Evolutionary conservation across 306 rosid species (phyloP).

Genomic region (Rosa chinensis): DNA sequence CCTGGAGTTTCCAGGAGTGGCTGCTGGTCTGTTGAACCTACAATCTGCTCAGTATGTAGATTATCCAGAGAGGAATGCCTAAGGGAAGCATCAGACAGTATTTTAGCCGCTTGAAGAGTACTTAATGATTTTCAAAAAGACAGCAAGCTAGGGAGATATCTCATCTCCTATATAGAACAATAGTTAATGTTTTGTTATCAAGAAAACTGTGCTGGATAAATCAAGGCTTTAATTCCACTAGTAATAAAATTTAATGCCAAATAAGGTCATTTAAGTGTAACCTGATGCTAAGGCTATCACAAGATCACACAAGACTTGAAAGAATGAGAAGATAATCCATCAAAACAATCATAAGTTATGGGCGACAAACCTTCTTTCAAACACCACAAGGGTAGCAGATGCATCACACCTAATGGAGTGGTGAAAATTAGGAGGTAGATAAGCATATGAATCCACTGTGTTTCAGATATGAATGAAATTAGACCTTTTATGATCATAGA

Average conservation of each 20-base stretch:
- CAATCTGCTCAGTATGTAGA: conserved; percentile 51
- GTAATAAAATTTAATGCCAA: conserved; percentile 4
- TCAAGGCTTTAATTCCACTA: conserved; percentile 18
- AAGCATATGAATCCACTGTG: conserved; percentile 83
- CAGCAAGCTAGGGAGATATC: not conserved
- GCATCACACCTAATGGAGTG: conserved; percentile 63
- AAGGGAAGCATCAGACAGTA: conserved; percentile 25
- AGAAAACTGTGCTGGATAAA: conserved; percentile 23
- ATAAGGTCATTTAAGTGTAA: not conserved
- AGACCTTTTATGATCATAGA: not conserved
- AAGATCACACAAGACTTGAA: conserved; percentile 7
- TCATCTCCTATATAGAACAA: not conserved
- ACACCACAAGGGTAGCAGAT: conserved; percentile 64
- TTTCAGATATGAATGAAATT: conserved; percentile 29
- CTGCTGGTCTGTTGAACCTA: conserved; percentile 70
- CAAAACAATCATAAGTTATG: conserved; percentile 14
- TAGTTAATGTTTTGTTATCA: conserved; percentile 8
- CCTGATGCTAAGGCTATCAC: conserved; percentile 17
- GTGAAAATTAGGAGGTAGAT: conserved; percentile 69
- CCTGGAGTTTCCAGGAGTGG: conserved; percentile 95
- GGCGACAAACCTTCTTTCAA: conserved; percentile 77
- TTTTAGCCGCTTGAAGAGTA: conserved; percentile 24
- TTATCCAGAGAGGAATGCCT: conserved; percentile 53
- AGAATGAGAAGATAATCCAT: conserved; percentile 12
- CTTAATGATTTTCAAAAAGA: conserved; percentile 5